Base-by-base conservation (phyloP, 495 filamentous ascomycete genomes). In the Penicillium riverlandense region DNA sequence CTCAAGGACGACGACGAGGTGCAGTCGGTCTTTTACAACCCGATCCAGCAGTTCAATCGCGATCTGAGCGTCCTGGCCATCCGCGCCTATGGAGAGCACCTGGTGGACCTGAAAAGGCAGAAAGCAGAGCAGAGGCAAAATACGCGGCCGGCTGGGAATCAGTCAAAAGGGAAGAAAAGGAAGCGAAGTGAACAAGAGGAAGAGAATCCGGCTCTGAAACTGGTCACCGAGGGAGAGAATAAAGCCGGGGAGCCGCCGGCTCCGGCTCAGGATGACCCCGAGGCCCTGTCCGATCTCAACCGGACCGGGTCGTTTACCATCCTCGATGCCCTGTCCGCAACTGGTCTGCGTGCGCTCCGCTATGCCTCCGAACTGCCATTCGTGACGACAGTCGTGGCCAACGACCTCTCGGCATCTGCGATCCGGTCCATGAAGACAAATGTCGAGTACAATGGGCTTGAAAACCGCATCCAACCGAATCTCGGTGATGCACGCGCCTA, bases 41-140 rank as follows among this genome's bases (percentile, higher is more conserved):
- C 92, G 0, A 95, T 98, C 35, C 94, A 97, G 58, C 94, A 97
- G 62, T 98, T 96, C 72, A 98, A 98, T 68, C 80, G 92, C 8
- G 92, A 98, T 65, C 67, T 98, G 52, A 95, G 87, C 55, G 85
- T 96, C 29, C 75, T 97, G 14, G 86, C 90, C 12, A 94, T 97
- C 54, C 84, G 82, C 55, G 81, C 83, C 0, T 95, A 86, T 67
- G 86, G 82, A 0, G 81, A 92, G 41, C 80, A 88, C 47, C 58
- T 76, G 11, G 41, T 85, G 11, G 72, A 62, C 29, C n/a, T 49
- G 40, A 66, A 56, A 45, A 65, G 59, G 43, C 44, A 59, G 40
- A 62, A 57, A 47, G 49, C 52, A 48, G 67, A 63, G 27, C 61
- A 64, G 39, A 60, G 48, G 31, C 50, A 67, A 41, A 71, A 72